These are phyloP conservation scores for Periglandula ipomoeae DNA, from an alignment of 2,329 filamentous ascomycete genomes.

Conservation along the genomic window DNA sequence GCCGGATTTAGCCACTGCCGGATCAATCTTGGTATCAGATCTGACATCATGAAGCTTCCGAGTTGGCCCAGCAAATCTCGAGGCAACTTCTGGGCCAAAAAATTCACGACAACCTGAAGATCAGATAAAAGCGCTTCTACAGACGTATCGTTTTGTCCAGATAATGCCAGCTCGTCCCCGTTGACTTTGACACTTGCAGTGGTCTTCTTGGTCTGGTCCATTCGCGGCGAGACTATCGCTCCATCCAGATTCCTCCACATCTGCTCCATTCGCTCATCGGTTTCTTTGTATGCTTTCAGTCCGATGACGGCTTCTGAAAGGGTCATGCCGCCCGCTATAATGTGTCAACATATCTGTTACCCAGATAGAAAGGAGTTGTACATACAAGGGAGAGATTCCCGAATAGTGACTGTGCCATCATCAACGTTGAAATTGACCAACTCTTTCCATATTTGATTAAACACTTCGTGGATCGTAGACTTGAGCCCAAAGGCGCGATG, in stretches of 20 bases:
- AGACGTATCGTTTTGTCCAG: slow-evolving; percentile 32
- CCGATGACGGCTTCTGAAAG: slow-evolving; percentile 46
- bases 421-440: slow-evolving; percentile 55
- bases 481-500: slow-evolving; percentile 58
- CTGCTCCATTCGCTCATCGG: slow-evolving; percentile 48
- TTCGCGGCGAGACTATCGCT: slow-evolving; percentile 52
- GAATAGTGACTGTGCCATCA: slow-evolving; percentile 46
- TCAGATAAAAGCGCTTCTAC: slow-evolving; percentile 45
- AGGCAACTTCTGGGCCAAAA: slow-evolving; percentile 44
- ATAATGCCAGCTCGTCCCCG: slow-evolving; percentile 32
- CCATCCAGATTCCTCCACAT: slow-evolving; percentile 55
- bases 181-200: slow-evolving; percentile 32
- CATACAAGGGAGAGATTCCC: slow-evolving; percentile 40
- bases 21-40: slow-evolving; percentile 59
- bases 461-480: slow-evolving; percentile 53
- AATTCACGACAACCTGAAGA: slow-evolving; percentile 40
- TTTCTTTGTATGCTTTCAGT: slow-evolving; percentile 50
- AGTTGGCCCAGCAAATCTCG: slow-evolving; percentile 48
- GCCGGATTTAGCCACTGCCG: slow-evolving; percentile 65
- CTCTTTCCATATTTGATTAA: slow-evolving; percentile 62
- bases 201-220: slow-evolving; percentile 28
- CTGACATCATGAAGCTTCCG: slow-evolving; percentile 60
- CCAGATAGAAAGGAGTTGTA: neutral
- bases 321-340: slow-evolving; percentile 39
- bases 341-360: slow-evolving; percentile 12